Conservation (phyloP, 306 rosid genomes). For the Vicia faba region DNA sequence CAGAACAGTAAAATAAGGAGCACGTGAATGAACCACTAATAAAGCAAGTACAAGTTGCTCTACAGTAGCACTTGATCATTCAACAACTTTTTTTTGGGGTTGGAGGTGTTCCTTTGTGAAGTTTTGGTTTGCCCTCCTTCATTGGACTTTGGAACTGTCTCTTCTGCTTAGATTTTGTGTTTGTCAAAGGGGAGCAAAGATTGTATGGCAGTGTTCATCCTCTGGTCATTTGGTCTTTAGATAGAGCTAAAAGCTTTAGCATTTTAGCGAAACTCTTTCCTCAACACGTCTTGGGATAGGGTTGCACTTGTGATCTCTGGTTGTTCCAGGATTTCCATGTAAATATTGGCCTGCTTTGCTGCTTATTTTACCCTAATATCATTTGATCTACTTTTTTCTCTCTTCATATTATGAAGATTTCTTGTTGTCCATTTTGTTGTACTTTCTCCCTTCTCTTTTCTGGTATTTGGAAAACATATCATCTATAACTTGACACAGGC, state of each 20-base stretch:
- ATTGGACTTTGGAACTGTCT: constrained; percentile 2
- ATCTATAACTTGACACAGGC: not conserved
- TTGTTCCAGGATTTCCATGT: not conserved
- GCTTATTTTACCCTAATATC: not conserved
- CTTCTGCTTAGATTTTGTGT: constrained; percentile 12
- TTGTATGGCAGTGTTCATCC: constrained; percentile 13
- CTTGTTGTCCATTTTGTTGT: not conserved
- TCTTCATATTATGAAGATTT: not conserved
- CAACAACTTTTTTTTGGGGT: not conserved
- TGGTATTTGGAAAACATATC: not conserved
- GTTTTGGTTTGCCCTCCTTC: not conserved
- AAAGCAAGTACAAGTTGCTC: not conserved
- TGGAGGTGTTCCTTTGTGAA: not conserved
- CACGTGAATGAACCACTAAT: not conserved
- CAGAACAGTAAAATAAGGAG: not conserved
- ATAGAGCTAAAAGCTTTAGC: too few species aligned
- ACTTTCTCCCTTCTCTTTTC: not conserved
- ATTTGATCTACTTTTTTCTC: not conserved
- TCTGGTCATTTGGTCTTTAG: constrained; percentile 6
- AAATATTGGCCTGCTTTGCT: not conserved
- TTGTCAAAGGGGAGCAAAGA: constrained; percentile 20
- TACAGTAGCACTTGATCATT: not conserved
- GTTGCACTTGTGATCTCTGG: not conserved
- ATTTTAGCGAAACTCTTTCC: not conserved
- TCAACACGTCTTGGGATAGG: constrained; percentile 20